Evolutionary conservation across 805 yeast species (phyloP).

Genomic region (Saccharomycopsis guyanensis): DNA sequence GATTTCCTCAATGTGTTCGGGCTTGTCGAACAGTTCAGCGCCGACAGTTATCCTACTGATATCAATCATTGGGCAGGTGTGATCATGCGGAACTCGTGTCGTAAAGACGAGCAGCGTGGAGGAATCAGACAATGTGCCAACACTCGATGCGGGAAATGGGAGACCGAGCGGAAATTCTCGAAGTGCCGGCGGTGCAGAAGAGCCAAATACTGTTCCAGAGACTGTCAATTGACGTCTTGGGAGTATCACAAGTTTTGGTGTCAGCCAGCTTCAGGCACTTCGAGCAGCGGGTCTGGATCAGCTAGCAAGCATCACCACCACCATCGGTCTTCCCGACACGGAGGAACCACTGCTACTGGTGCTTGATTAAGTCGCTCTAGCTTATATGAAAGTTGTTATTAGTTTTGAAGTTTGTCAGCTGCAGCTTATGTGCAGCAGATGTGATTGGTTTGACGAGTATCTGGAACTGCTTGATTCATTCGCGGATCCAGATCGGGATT

Average conservation of each 20-base stretch:
- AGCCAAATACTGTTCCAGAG: slow-evolving; percentile 89
- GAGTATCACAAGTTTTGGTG: slow-evolving; percentile 94
- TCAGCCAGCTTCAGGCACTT: slow-evolving; percentile 36
- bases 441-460: too few relatives aligned
- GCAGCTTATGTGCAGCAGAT: too few relatives aligned
- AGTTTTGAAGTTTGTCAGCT: too few relatives aligned
- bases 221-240: slow-evolving; percentile 92
- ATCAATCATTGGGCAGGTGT: slow-evolving; percentile 96
- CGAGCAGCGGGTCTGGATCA: slow-evolving; percentile 6
- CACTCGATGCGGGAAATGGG: slow-evolving; percentile 93
- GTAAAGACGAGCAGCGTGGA: slow-evolving; percentile 78
- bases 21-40: slow-evolving; percentile 84
- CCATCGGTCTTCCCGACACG: background rate
- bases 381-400: too few relatives aligned
- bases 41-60: slow-evolving; percentile 58
- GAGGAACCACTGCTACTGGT: too few relatives aligned
- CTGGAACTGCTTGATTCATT: too few relatives aligned
- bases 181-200: slow-evolving; percentile 92
- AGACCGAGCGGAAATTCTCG: slow-evolving; percentile 79
- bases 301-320: background rate
- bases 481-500: too few relatives aligned
- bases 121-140: slow-evolving; percentile 95
- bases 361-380: too few relatives aligned
- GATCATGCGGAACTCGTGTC: slow-evolving; percentile 93
- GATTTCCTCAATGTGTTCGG: slow-evolving; percentile 70